A percentile compares a stretch with the other conserved stretches of the same genome.
Evolutionary conservation across 2,329 filamentous ascomycete genomes (phyloP).

Genomic region (Pestalotiopsis sp.): DNA sequence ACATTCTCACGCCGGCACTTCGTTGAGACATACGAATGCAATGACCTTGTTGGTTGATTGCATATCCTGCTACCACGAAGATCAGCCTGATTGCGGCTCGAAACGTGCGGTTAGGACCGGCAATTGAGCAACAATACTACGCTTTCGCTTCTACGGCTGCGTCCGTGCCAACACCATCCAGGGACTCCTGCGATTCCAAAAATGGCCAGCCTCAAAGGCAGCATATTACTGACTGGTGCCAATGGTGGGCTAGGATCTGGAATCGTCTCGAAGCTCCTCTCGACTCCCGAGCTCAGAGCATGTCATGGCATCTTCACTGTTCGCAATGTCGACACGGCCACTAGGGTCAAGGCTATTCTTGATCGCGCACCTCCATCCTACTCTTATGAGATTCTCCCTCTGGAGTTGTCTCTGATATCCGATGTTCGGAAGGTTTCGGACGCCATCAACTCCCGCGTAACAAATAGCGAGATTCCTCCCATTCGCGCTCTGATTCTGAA

Average conservation of each 20-base stretch:
- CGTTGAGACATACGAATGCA: neutral
- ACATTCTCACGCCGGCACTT: no score
- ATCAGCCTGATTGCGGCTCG: neutral
- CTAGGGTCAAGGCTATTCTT: constrained; percentile 27
- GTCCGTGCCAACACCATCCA: neutral
- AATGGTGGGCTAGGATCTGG: constrained; percentile 40
- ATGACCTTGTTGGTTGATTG: neutral
- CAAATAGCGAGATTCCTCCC: constrained; percentile 24
- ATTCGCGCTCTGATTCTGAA: constrained; percentile 28
- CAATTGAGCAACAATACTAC: neutral
- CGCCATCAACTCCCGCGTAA: constrained; percentile 20
- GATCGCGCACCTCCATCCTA: constrained; percentile 18
- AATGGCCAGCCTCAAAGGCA: constrained; percentile 19
- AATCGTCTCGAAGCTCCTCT: constrained; percentile 31
- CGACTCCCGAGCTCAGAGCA: constrained; percentile 27
- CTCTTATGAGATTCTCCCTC: constrained; percentile 31
- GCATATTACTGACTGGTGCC: constrained; percentile 38
- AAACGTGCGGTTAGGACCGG: no score
- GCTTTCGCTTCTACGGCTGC: neutral
- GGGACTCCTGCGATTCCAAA: neutral
- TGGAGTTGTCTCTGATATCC: constrained; percentile 23
- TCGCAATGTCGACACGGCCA: constrained; percentile 32
- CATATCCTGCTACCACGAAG: neutral
- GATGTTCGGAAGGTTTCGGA: constrained; percentile 19
- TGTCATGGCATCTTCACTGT: constrained; percentile 39